Evolutionary conservation across 371 early-diverging fungal genomes (phyloP).

Genomic region (Nematocida ironsii): DNA sequence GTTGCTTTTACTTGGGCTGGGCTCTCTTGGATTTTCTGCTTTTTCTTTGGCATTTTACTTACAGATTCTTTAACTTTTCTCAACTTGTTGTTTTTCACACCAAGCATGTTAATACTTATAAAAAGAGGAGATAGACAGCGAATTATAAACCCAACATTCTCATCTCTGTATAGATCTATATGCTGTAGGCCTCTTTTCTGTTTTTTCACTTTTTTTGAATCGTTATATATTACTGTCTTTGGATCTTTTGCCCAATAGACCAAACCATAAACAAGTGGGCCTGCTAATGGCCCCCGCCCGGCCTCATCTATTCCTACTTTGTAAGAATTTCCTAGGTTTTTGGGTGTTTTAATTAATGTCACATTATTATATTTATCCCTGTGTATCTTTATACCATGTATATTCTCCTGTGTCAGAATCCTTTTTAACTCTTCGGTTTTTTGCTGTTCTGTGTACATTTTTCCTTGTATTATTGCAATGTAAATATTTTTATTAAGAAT

Average conservation of each 20-base stretch:
- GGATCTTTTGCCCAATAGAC: constrained; percentile 38
- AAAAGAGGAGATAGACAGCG: constrained; percentile 58
- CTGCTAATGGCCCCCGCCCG: constrained; percentile 93
- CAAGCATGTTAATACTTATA: constrained; percentile 64
- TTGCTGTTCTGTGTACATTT: neutral
- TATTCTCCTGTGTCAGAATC: neutral
- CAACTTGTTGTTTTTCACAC: constrained; percentile 59
- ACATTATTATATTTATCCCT: constrained; percentile 40
- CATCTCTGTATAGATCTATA: constrained; percentile 73
- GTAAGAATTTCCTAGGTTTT: constrained; percentile 29
- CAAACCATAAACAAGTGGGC: constrained; percentile 70
- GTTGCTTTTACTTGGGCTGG: neutral
- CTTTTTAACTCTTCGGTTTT: neutral
- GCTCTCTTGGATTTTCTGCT: neutral
- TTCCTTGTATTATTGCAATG: neutral
- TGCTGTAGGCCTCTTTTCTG: constrained; percentile 71
- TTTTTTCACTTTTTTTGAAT: constrained; percentile 72
- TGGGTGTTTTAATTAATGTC: constrained; percentile 20
- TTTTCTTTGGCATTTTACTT: neutral
- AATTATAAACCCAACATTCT: constrained; percentile 74
- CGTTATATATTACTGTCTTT: constrained; percentile 54
- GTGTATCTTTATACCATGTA: neutral
- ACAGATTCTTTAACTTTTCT: neutral
- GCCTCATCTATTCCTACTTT: constrained; percentile 93
- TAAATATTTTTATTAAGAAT: constrained; percentile 35